Percentiles rank a stretch among this genome's conserved stretches.
Evolutionary conservation across 805 yeast genomes (phyloP).

Genomic region (Candida xiaguanensis): DNA sequence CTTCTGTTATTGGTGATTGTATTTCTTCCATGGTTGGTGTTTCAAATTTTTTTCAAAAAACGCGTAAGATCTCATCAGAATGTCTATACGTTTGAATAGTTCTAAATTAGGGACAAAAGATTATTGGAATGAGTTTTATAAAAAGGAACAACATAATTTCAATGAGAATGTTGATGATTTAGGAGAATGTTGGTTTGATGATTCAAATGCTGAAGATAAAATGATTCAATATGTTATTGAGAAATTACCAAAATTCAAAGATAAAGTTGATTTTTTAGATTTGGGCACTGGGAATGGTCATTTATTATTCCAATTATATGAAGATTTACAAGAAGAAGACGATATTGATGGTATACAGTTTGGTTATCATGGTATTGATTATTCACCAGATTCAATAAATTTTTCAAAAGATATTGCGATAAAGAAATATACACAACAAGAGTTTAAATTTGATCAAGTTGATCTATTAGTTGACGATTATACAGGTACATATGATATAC

Average conservation of each 20-base stretch:
- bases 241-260: constrained; percentile 31
- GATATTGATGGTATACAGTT: constrained; percentile 16
- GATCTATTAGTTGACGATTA: constrained; percentile 55
- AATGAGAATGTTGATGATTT: constrained; percentile 72
- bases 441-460: constrained; percentile 56
- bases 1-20: constrained; percentile 21
- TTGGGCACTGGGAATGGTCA: constrained; percentile 98
- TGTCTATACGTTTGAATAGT: constrained; percentile 48
- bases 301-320: constrained; percentile 62
- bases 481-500: constrained; percentile 53
- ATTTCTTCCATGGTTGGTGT: neutral
- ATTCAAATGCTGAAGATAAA: constrained; percentile 85
- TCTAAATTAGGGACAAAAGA: constrained; percentile 84
- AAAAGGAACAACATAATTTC: constrained; percentile 69
- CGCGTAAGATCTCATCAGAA: constrained; percentile 5
- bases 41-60: constrained; percentile 1
- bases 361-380: constrained; percentile 67
- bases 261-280: constrained; percentile 53
- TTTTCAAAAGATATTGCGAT: constrained; percentile 64
- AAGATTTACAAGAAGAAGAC: constrained; percentile 57
- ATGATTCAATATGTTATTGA: constrained; percentile 70
- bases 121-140: constrained; percentile 90
- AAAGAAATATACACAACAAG: constrained; percentile 28
- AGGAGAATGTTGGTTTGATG: constrained; percentile 97
- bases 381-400: constrained; percentile 72